Conservation (phyloP, 2,329 filamentous ascomycete species). For the Stenocarpella maydis region DNA sequence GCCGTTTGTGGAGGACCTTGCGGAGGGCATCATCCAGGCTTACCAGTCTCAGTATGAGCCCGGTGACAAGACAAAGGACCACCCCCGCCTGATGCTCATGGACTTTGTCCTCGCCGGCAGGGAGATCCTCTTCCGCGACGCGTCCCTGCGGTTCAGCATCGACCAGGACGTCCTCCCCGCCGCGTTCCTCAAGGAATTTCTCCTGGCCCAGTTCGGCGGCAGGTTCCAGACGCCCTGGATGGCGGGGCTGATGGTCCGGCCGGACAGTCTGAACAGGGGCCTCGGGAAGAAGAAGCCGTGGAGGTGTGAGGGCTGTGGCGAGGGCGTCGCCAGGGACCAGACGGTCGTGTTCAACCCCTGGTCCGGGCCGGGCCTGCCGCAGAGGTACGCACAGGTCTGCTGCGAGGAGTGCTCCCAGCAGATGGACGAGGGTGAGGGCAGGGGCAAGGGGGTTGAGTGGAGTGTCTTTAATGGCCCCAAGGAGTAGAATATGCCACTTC, state of each 20-base stretch:
- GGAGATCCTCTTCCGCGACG: conserved; percentile 17
- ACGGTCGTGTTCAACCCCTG: neutral
- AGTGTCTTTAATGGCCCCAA: neutral
- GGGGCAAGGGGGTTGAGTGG: neutral
- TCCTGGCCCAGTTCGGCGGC: neutral
- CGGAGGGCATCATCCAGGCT: neutral
- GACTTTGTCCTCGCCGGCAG: conserved; percentile 24
- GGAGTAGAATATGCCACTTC: neutral
- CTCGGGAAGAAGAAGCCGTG: neutral
- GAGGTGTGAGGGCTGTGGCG: neutral
- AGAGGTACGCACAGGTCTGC: neutral
- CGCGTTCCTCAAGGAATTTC: neutral
- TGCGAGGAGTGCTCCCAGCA: conserved; percentile 3
- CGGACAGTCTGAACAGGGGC: neutral
- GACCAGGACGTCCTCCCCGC: neutral
- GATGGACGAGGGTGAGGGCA: neutral
- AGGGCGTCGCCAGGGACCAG: neutral
- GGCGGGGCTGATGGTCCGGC: neutral
- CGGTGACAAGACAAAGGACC: neutral
- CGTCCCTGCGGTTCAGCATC: neutral
- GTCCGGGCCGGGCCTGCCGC: neutral
- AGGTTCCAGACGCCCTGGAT: conserved; percentile 18
- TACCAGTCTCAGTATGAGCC: neutral
- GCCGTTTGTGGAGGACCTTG: neutral
- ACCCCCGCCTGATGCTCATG: conserved; percentile 12